Conservation (phyloP, 2,329 filamentous ascomycete species). For the Colletotrichum sp. region DNA sequence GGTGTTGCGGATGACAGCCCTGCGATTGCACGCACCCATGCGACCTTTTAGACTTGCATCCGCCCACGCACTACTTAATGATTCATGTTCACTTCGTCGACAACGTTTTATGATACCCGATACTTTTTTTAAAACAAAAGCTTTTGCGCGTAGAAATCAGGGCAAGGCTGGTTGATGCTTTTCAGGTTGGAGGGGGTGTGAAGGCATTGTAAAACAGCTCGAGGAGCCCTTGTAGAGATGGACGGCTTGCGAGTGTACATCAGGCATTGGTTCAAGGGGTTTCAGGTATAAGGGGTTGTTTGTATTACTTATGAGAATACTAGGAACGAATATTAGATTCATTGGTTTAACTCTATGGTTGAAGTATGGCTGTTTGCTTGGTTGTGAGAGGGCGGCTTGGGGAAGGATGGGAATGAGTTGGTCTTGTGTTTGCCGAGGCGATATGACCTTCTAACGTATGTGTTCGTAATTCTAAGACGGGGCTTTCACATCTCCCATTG, state of each 20-base stretch:
- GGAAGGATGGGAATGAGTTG: not conserved
- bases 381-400: not conserved
- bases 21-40: not conserved
- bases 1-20: not conserved
- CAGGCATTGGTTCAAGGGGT: not conserved
- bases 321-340: not conserved
- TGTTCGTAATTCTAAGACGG: not conserved
- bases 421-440: not conserved
- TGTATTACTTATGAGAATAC: not conserved
- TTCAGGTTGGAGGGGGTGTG: not conserved
- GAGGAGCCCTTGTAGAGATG: not conserved
- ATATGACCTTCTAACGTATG: not conserved
- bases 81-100: not conserved
- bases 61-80: not conserved
- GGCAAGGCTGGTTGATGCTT: not conserved
- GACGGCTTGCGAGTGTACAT: not conserved
- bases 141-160: not conserved
- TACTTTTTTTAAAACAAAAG: not conserved
- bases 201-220: not conserved
- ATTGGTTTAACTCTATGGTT: not conserved
- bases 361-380: not conserved
- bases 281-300: not conserved
- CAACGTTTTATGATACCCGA: not conserved
- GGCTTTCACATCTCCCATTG: not conserved
- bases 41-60: not conserved